Percentiles rank a stretch among this genome's conserved stretches.
Evolutionary conservation across 2,329 filamentous ascomycete species (phyloP).

Genomic region (Aspergillus pseudoviridinutans): DNA sequence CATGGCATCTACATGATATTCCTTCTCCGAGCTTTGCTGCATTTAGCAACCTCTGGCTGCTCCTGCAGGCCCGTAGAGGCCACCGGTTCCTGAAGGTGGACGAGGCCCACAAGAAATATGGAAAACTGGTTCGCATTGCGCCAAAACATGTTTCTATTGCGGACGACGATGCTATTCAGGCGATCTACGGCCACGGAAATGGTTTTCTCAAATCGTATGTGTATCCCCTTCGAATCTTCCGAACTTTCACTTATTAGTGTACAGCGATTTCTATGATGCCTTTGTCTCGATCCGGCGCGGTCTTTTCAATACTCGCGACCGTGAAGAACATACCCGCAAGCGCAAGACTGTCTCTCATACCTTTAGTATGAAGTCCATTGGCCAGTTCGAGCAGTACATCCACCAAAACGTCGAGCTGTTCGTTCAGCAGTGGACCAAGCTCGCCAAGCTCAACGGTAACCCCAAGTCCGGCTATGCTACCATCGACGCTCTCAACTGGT

Average conservation of each 20-base stretch:
- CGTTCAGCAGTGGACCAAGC: constrained; percentile 65
- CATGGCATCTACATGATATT: constrained; percentile 50
- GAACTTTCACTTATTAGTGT: background rate
- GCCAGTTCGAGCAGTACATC: constrained; percentile 86
- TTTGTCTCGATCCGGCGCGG: constrained; percentile 84
- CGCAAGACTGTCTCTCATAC: constrained; percentile 84
- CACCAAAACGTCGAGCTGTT: constrained; percentile 73
- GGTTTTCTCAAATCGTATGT: constrained; percentile 67
- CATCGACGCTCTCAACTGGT: constrained; percentile 75
- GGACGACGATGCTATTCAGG: constrained; percentile 70
- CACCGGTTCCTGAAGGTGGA: constrained; percentile 64
- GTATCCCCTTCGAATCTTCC: background rate
- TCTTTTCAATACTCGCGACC: constrained; percentile 83
- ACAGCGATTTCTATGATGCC: constrained; percentile 80
- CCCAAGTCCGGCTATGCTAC: constrained; percentile 54
- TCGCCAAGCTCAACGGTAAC: constrained; percentile 49
- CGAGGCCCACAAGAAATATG: constrained; percentile 67
- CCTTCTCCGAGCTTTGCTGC: constrained; percentile 53
- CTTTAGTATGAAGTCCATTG: constrained; percentile 75
- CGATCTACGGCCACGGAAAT: constrained; percentile 76
- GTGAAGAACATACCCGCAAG: constrained; percentile 79
- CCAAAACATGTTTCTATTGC: constrained; percentile 81
- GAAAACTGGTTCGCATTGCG: constrained; percentile 76
- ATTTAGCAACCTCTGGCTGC: constrained; percentile 77
- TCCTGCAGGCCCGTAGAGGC: constrained; percentile 63